phyloP scores from a whole-genome alignment of 495 filamentous ascomycete genomes.

The Aspergillus diversus region DNA sequence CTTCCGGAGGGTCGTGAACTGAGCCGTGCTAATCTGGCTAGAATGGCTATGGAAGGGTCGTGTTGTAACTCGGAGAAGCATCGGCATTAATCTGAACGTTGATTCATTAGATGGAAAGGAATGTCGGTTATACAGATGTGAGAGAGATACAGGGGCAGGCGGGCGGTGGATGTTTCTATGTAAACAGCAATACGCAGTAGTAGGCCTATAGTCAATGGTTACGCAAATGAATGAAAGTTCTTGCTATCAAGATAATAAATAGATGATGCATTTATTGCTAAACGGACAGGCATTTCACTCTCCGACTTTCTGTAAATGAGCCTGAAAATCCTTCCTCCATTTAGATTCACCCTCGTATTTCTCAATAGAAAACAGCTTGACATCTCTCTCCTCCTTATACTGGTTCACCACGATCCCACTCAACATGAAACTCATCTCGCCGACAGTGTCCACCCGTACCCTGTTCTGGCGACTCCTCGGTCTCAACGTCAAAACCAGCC shows the following conservation, averaged over 20 bases:
- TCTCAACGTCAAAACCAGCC: constrained; percentile 15
- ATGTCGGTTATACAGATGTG: too few relatives aligned
- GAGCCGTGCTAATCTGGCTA: neutral
- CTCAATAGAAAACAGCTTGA: neutral
- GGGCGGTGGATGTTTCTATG: too few relatives aligned
- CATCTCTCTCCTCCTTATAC: neutral
- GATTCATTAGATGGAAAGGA: too few relatives aligned
- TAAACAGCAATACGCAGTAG: too few relatives aligned
- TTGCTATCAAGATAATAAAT: too few relatives aligned
- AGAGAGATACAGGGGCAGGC: too few relatives aligned
- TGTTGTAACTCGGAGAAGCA: neutral
- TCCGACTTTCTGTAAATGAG: neutral
- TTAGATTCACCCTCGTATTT: neutral
- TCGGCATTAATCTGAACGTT: neutral
- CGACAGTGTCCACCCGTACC: neutral
- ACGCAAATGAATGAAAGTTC: too few relatives aligned
- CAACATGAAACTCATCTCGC: constrained; percentile 24
- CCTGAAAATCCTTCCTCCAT: neutral
- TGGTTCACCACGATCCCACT: constrained; percentile 20
- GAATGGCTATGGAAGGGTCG: neutral
- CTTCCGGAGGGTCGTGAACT: neutral
- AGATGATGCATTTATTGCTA: too few relatives aligned
- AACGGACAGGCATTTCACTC: neutral
- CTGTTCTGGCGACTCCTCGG: constrained; percentile 16
- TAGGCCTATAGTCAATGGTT: too few relatives aligned